A percentile compares a stretch with the other conserved stretches of the same genome.
These are phyloP conservation scores for Monosporascus sp. DNA, from an alignment of 2,329 filamentous ascomycete species.

Conservation along the genomic window DNA sequence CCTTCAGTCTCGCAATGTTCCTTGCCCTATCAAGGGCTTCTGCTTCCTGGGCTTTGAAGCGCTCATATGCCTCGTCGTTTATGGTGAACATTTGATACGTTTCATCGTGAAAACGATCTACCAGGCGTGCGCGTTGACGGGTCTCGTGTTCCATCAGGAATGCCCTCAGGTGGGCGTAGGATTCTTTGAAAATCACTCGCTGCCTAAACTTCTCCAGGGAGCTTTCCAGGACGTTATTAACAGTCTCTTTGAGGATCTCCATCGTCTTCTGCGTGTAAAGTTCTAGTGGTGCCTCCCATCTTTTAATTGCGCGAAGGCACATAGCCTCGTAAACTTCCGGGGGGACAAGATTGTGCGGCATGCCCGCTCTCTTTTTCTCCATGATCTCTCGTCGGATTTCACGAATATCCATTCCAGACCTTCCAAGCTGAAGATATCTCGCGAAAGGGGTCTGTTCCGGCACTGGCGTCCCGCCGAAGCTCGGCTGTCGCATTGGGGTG, in stretches of 20 bases:
- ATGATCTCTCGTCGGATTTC: constrained; percentile 51
- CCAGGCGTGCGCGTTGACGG: constrained; percentile 32
- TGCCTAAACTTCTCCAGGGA: constrained; percentile 44
- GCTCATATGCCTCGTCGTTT: constrained; percentile 42
- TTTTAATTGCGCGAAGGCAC: constrained; percentile 48
- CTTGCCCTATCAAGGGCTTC: constrained; percentile 41
- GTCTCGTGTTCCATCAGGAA: constrained; percentile 38
- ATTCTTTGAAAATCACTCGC: constrained; percentile 44
- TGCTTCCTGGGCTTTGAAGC: constrained; percentile 41
- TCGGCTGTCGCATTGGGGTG: constrained; percentile 21
- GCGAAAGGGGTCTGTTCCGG: constrained; percentile 28
- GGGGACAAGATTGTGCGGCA: constrained; percentile 51
- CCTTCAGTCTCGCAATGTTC: constrained; percentile 43
- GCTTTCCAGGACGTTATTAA: constrained; percentile 40
- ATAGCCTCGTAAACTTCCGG: constrained; percentile 56
- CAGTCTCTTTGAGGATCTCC: constrained; percentile 38
- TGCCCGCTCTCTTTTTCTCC: constrained; percentile 48
- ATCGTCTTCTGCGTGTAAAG: constrained; percentile 44
- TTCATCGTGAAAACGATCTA: constrained; percentile 48
- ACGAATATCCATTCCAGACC: constrained; percentile 39
- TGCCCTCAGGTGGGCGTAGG: constrained; percentile 34
- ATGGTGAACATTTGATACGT: constrained; percentile 52
- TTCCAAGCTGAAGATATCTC: constrained; percentile 32
- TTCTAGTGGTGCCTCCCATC: constrained; percentile 52
- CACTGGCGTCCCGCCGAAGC: constrained; percentile 10